A percentile compares a stretch with the other conserved stretches of the same genome.
Conservation (phyloP, 805 yeast genomes). For the Metschnikowia koreensis region DNA sequence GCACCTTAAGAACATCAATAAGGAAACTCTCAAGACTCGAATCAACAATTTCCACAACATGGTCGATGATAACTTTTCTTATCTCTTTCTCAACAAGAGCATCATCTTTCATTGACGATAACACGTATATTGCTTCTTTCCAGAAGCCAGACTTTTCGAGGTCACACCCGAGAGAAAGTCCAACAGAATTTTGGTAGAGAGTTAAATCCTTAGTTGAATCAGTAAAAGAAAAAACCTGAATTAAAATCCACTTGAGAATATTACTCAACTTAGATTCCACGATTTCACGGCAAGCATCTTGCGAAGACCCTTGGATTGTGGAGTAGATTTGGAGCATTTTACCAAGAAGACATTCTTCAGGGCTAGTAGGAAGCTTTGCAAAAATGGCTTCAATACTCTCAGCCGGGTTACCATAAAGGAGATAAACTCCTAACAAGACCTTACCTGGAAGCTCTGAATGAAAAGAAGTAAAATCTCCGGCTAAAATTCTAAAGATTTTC, state of each 20-base stretch:
- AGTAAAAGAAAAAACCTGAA: slow-evolving; percentile 37
- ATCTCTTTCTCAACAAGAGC: slow-evolving; percentile 42
- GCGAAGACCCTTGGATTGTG: slow-evolving; percentile 4
- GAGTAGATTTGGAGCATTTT: slow-evolving; percentile 21
- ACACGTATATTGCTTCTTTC: slow-evolving; percentile 62
- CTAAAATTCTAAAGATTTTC: slow-evolving; percentile 62
- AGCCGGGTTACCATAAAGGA: slow-evolving; percentile 58
- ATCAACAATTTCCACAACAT: slow-evolving; percentile 30
- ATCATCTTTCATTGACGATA: slow-evolving; percentile 56
- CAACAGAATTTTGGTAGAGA: slow-evolving; percentile 25
- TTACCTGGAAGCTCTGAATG: slow-evolving; percentile 61
- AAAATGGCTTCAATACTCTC: slow-evolving; percentile 10
- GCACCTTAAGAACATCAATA: slow-evolving; percentile 44
- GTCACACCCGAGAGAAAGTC: slow-evolving; percentile 44
- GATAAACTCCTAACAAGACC: slow-evolving; percentile 51
- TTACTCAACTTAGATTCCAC: slow-evolving; percentile 26
- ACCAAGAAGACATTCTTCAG: not conserved
- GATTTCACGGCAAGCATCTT: slow-evolving; percentile 9
- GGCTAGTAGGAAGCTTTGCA: not conserved
- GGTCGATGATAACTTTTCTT: slow-evolving; percentile 31
- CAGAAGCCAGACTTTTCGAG: slow-evolving; percentile 47
- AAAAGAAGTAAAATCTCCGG: slow-evolving; percentile 47
- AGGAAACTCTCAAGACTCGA: slow-evolving; percentile 35
- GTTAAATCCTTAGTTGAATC: slow-evolving; percentile 8
- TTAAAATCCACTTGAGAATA: slow-evolving; percentile 52